Evolutionary conservation across 1,139 yeast species (phyloP).

Genomic region (Nakaseomyces kungkrabaensis): DNA sequence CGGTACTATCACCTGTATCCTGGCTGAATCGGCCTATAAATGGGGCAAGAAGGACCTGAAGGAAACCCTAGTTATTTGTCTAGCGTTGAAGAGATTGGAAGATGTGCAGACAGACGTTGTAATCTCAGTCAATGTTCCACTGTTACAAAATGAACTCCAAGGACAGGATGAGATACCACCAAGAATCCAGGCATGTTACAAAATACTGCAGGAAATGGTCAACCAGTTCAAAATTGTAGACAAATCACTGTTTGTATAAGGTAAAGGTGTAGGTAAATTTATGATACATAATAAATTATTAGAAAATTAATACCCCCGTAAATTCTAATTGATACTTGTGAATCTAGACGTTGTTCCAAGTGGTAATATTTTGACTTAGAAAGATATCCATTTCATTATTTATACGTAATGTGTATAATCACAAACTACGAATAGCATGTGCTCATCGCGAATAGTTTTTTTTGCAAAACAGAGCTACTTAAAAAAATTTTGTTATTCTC

Average conservation of each 20-base stretch:
- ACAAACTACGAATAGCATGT: not conserved
- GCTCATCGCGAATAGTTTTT: not conserved
- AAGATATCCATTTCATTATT: too few relatives aligned
- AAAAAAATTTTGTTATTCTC: not conserved
- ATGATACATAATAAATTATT: too few relatives aligned
- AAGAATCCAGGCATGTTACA: slow-evolving; percentile 28
- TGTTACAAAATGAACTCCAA: slow-evolving; percentile 11
- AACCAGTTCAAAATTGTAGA: slow-evolving; percentile 33
- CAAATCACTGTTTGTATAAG: slow-evolving; percentile 39
- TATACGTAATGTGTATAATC: not conserved
- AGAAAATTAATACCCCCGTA: too few relatives aligned
- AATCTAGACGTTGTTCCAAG: too few relatives aligned
- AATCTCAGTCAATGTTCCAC: slow-evolving; percentile 50
- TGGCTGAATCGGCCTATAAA: slow-evolving; percentile 27
- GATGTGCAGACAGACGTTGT: slow-evolving; percentile 52
- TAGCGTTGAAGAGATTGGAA: slow-evolving; percentile 45
- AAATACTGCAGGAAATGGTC: slow-evolving; percentile 28
- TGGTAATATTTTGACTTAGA: too few relatives aligned
- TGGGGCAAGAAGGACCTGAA: slow-evolving; percentile 38
- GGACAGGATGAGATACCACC: slow-evolving; percentile 12
- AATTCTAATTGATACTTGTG: too few relatives aligned
- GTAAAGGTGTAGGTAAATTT: too few relatives aligned
- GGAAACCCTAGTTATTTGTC: slow-evolving; percentile 36
- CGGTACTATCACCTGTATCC: slow-evolving; percentile 12
- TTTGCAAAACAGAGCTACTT: not conserved